Base-by-base conservation (phyloP, 129 eudicot species). In the Scalesia atractyloides region DNA sequence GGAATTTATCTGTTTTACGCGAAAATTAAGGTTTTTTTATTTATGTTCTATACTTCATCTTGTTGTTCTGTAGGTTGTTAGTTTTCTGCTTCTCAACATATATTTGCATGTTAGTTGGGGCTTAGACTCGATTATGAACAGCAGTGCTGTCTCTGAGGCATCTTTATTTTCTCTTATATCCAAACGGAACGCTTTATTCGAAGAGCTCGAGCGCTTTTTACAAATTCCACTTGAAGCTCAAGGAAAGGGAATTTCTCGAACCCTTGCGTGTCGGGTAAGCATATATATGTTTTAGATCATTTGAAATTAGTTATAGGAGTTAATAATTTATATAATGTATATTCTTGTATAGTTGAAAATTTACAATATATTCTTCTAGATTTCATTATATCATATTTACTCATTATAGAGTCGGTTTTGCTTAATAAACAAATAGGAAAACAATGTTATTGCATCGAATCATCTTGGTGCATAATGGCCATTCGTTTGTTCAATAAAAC, bases 31-130 rank as follows among this genome's bases (percentile, higher is more conserved):
- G 13, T 54, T 46, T 41, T 16, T 24, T 10, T 8, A 30, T 37
- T 16, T 13, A 0, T 64, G 19, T 17, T 47, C 66, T 43, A 58
- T 68, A 47, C 57, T 39, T 59, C 46, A 44, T 64, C 39, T 69
- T 44, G 14, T 62, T 53, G 69, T 71, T 46, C 9, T 81, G 73
- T 85, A 95, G 99, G 93, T 95, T 70, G 74, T 84, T 72, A 62
- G 88, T 62, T 95, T 95, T 75, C 81, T 95, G 65, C 95, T 95
- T 77, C 94, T 95, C 68, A 95, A 95, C 84, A 95, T 95, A 96
- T 80, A 82, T 81, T 76, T 95, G 83, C 97, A 95, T 83, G 84
- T 95, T 66, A 48, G 80, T 26, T 95, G 99, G 99, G 79, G 86
- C 75, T 77, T 95, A 79, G 76, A 76, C 78, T 81, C 94, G 16